Percentiles rank a stretch among this genome's conserved stretches.
Conservation (phyloP, 1,284 basidiomycete genomes). For the Pseudozyma hubeiensis region DNA sequence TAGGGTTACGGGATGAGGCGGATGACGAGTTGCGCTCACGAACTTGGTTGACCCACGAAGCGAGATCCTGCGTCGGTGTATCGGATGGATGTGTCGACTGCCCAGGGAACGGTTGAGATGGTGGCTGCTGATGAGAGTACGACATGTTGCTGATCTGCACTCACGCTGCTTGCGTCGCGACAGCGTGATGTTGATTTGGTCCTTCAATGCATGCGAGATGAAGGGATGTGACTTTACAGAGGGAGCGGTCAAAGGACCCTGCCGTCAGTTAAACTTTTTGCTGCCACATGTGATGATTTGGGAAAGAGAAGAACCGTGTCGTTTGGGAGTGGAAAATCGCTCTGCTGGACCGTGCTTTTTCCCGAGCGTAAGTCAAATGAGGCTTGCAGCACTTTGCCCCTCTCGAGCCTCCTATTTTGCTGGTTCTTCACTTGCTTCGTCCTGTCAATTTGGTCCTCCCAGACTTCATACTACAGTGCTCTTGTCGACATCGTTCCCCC, state of each 20-base stretch:
- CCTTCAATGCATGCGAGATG: slow-evolving; percentile 14
- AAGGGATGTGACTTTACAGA: slow-evolving; percentile 31
- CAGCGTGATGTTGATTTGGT: slow-evolving; percentile 3
- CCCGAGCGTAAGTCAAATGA: neutral
- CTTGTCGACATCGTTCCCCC: no score
- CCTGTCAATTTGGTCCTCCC: neutral
- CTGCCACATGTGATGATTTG: slow-evolving; percentile 8
- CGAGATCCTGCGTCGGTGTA: slow-evolving; percentile 40
- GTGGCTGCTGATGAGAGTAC: slow-evolving; percentile 11
- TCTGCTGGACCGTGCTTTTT: slow-evolving; percentile 12
- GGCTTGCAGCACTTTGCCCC: slow-evolving; percentile 3
- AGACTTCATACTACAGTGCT: neutral
- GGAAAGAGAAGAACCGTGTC: neutral
- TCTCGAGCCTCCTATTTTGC: slow-evolving; percentile 21
- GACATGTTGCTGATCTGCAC: slow-evolving; percentile 16
- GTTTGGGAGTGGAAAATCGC: no score
- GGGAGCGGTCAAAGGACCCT: slow-evolving; percentile 7
- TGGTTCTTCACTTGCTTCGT: slow-evolving; percentile 7
- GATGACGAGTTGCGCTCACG: slow-evolving; percentile 44
- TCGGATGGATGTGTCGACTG: slow-evolving; percentile 14
- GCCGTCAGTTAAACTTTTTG: slow-evolving; percentile 4
- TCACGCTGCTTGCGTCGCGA: slow-evolving; percentile 5
- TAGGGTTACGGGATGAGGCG: slow-evolving; percentile 10
- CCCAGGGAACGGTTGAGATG: slow-evolving; percentile 14
- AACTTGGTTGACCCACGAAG: slow-evolving; percentile 44